These are phyloP conservation scores for Saturnispora bothae DNA, from an alignment of 805 yeast species.

Conservation along the genomic window DNA sequence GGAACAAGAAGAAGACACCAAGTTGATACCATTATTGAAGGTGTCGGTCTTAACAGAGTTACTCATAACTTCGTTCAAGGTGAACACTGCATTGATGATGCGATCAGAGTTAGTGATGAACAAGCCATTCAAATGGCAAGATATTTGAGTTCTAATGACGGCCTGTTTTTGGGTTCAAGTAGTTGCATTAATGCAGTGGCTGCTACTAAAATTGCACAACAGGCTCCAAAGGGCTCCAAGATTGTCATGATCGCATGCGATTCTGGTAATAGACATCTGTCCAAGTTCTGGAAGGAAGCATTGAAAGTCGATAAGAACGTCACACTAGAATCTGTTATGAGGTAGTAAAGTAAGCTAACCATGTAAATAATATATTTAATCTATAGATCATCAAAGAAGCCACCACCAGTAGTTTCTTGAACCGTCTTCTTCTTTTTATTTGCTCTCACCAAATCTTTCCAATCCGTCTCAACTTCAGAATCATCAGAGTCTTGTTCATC, in stretches of 20 bases:
- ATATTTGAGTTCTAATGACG: slow-evolving; percentile 70
- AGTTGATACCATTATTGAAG: slow-evolving; percentile 90
- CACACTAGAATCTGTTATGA: slow-evolving; percentile 30
- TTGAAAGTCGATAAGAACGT: slow-evolving; percentile 28
- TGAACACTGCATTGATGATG: slow-evolving; percentile 60
- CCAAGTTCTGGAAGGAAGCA: slow-evolving; percentile 85
- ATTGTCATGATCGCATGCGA: slow-evolving; percentile 88
- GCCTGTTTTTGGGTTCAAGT: slow-evolving; percentile 84
- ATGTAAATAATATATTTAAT: background rate
- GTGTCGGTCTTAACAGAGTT: slow-evolving; percentile 81
- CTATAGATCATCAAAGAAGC: slow-evolving; percentile 51
- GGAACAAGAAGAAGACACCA: slow-evolving; percentile 93
- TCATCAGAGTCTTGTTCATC: slow-evolving; percentile 31
- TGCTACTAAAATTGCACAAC: slow-evolving; percentile 49
- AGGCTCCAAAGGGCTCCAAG: slow-evolving; percentile 45
- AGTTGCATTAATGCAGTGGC: slow-evolving; percentile 94
- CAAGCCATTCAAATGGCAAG: slow-evolving; percentile 88
- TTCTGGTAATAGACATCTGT: slow-evolving; percentile 80
- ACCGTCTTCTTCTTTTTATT: slow-evolving; percentile 47
- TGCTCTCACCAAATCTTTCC: slow-evolving; percentile 73
- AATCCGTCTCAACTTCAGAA: slow-evolving; percentile 52
- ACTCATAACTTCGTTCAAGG: slow-evolving; percentile 74
- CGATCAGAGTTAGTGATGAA: slow-evolving; percentile 66
- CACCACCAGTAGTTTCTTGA: slow-evolving; percentile 40
- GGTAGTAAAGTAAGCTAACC: background rate